Evolutionary conservation across 352 stramenopile species (phyloP), one percentile per base, ranked within the genome.

Genomic region (Phytophthora hybrid): DNA sequence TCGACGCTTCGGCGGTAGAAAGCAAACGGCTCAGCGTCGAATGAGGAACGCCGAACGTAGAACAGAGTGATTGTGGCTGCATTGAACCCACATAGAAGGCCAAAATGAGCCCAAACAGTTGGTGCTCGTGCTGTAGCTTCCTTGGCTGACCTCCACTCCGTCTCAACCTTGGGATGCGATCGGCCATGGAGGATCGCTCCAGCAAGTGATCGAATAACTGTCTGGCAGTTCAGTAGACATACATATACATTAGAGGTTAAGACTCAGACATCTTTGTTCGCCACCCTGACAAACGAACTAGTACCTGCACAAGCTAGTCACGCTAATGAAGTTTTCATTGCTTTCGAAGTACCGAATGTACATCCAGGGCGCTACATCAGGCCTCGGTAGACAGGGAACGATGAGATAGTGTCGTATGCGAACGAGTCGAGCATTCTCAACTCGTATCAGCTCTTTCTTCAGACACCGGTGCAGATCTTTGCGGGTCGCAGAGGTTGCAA

Each of bases 21-120:
- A 66, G 14, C 11, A 57, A 26, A n/a, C 32, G 51, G 46, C 37
- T 61, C 10, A 78, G 32, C 3, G 51, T 78, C 0, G 46, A 47
- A 7, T 64, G 54, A 3, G 71, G 29, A 2, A 74, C 5, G 5
- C 61, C 61, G 34, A 75, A 75, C 5, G 26, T 37, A 14, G 19
- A 52, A 8, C 49, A 67, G 16, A 67, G 11, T 4, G 13, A n/a
- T 69, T 54, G 3, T 55, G 4, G 11, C 19, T 59, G 57, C 56
- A 79, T 67, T 1, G 47, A 34, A 23, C 59, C 47, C 23, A 70
- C 63, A 52, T 73, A 79, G 34, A 70, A 79, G 4, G 66, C 57
- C 3, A 79, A 44, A 7, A 74, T 5, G 3, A 75, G 31, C 1
- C 66, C 66, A 2, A 75, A 26, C 23, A 69, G 58, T 23, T 74